Percentiles rank a stretch among this genome's conserved stretches.
Conservation (phyloP, 495 filamentous ascomycete genomes). For the Neurospora pannonica region DNA sequence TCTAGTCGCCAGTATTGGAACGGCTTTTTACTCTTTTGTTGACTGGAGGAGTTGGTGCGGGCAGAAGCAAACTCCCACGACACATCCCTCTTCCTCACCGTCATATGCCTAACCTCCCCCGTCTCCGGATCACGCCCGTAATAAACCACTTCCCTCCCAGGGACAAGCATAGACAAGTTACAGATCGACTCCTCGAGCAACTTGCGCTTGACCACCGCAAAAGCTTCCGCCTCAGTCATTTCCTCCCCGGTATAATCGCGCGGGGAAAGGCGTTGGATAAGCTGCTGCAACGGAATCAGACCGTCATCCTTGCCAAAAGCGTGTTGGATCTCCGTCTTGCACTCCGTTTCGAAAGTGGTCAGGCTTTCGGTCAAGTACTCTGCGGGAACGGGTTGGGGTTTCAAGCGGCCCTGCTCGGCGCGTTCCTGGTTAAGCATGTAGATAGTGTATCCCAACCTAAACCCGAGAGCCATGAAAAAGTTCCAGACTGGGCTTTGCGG, state of each 20-base stretch:
- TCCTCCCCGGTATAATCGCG: background rate
- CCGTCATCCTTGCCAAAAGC: background rate
- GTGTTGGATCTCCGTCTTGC: background rate
- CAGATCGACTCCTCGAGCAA: slow-evolving; percentile 16
- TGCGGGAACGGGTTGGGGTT: background rate
- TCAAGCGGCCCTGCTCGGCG: background rate
- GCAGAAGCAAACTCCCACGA: background rate
- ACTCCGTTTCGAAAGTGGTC: background rate
- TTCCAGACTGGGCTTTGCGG: slow-evolving; percentile 1
- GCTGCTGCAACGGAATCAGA: background rate
- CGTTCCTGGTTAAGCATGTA: background rate
- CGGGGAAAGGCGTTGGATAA: background rate
- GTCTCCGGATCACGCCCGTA: background rate
- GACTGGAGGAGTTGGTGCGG: background rate
- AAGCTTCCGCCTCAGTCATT: background rate
- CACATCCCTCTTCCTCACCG: slow-evolving; percentile 19
- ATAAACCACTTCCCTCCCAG: slow-evolving; percentile 4
- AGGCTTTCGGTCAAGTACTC: background rate
- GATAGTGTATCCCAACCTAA: slow-evolving; percentile 18
- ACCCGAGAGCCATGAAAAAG: slow-evolving; percentile 17
- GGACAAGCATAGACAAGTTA: slow-evolving; percentile 19
- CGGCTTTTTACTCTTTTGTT: background rate
- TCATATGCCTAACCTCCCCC: background rate
- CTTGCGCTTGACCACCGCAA: slow-evolving; percentile 5
- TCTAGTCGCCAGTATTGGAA: slow-evolving; percentile 14